Percentiles rank a stretch among this genome's conserved stretches.
Evolutionary conservation across 1,284 basidiomycete species (phyloP).

Genomic region (Sporisorium reilianum): DNA sequence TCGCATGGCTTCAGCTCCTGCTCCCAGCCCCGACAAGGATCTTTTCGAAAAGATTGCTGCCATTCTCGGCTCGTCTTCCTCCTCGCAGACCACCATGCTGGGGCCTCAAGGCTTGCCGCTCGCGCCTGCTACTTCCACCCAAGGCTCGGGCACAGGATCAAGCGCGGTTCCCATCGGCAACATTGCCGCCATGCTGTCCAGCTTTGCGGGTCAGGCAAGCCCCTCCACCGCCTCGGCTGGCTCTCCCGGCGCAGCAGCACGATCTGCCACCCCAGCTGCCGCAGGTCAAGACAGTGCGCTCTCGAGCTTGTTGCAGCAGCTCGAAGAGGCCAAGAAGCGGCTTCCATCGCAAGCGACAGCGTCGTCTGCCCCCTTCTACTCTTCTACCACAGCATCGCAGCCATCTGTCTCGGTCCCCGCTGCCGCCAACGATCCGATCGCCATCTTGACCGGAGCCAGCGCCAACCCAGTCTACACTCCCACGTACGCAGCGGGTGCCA

Average conservation of each 20-base stretch:
- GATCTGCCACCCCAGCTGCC: constrained; percentile 9
- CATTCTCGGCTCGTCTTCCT: constrained; percentile 38
- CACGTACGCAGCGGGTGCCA: constrained; percentile 12
- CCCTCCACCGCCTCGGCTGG: background rate
- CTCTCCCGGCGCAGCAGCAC: constrained; percentile 8
- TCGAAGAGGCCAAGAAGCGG: constrained; percentile 42
- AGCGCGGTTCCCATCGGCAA: constrained; percentile 31
- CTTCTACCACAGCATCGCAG: constrained; percentile 10
- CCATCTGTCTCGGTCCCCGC: background rate
- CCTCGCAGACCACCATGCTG: constrained; percentile 42
- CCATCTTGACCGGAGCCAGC: constrained; percentile 46
- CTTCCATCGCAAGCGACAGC: constrained; percentile 17
- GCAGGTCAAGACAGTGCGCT: constrained; percentile 20
- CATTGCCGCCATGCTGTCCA: constrained; percentile 47
- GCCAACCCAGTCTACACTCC: constrained; percentile 45
- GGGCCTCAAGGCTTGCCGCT: constrained; percentile 47
- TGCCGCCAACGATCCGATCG: constrained; percentile 33
- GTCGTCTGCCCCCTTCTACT: constrained; percentile 5
- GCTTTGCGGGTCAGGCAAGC: constrained; percentile 15
- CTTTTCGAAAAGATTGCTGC: constrained; percentile 49
- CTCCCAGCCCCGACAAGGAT: constrained; percentile 28
- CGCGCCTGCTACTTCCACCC: constrained; percentile 30
- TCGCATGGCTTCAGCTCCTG: constrained; percentile 9
- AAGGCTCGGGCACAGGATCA: constrained; percentile 5
- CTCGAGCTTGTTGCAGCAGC: constrained; percentile 38